Evolutionary conservation across 2,329 filamentous ascomycete genomes (phyloP), one percentile per base, ranked within the genome.

Genomic region (Venturia oleaginea): DNA sequence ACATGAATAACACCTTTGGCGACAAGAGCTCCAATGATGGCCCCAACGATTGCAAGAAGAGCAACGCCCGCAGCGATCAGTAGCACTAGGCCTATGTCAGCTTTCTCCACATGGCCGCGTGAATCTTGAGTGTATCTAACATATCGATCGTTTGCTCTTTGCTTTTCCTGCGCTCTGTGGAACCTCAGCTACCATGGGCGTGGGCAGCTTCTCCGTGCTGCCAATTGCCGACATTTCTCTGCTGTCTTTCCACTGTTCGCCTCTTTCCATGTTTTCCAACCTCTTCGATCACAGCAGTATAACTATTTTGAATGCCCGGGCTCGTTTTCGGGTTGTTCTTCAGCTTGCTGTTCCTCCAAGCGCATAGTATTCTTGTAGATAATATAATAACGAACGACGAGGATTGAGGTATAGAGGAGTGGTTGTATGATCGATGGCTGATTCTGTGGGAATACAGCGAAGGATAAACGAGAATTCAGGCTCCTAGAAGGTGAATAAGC

Each of bases 11-110:
- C 48, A 17, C 59, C 34, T 42, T 46, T 51, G 46, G 62, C 62
- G 48, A 63, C 24, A 6, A 63, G 51, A 22, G 62, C 62, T 55
- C 79, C 81, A 77, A 83, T 79, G 66, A 83, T 77, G 0, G 76
- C 40, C 17, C 48, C 62, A n/a, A 37, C 34, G 37, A 38, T 40
- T 3, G 48, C 48, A 15, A 63, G 40, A 38, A 63, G n/a, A 43
- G 40, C 30, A 40, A 48, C 32, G 19, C 10, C 19, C 15, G 34
- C 27, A 11, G 24, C 60, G 24, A 62, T 30, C 13, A 51, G 22
- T 24, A 62, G 19, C 13, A 17, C 59, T 61, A n/a, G 30, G 17
- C 30, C 17, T 34, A n/a, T 34, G 30, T 57, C 30, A 57, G 37
- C 59, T 19, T 30, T 42, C 59, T 42, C 59, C n/a, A 27, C 59